Evolutionary conservation across 352 stramenopile genomes (phyloP), one percentile per base, ranked within the genome.

Genomic region (Globisporangium camurandrum): DNA sequence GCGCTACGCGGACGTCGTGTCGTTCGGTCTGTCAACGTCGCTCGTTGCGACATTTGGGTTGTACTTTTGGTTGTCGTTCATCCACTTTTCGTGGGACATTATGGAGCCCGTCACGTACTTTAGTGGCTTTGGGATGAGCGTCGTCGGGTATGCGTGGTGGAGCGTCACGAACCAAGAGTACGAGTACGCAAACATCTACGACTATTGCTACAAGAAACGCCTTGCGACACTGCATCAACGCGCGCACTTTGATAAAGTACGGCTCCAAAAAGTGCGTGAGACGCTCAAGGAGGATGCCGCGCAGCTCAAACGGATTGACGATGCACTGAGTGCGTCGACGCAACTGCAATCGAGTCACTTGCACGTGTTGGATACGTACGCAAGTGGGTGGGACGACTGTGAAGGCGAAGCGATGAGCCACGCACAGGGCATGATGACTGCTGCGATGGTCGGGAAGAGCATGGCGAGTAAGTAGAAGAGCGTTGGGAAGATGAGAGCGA

Each of bases 61-160:
- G 19, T 95, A 95, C 69, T 90, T 88, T 27, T 95, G 77, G 75
- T 67, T 95, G 28, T 84, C 79, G 46, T 93, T 93, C 57, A 86
- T 93, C 55, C 75, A 95, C 59, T 90, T 92, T 49, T 92, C 81
- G 43, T 95, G 81, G 84, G 81, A 93, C 55, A 95, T 93, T 50
- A 95, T 95, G 84, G 84, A 95, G 56, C 84, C 84, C 0, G 81
- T 95, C 56, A 95, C 81, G 56, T 95, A 95, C 64, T 91, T 93
- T 52, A 92, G 79, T 11, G 84, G 82, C 27, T 91, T 90, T 50
- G 81, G 76, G 28, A 67, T 89, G 45, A 84, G 66, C 20, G 74
- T 95, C 46, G 49, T 92, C 17, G 73, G 74, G 16, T 93, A 91
- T 60, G 57, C 70, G 43, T 93, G 81, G 84, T 95, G 84, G 84